These are phyloP conservation scores for Starmerella davenportii DNA, from an alignment of 805 yeast genomes.

Conservation along the genomic window DNA sequence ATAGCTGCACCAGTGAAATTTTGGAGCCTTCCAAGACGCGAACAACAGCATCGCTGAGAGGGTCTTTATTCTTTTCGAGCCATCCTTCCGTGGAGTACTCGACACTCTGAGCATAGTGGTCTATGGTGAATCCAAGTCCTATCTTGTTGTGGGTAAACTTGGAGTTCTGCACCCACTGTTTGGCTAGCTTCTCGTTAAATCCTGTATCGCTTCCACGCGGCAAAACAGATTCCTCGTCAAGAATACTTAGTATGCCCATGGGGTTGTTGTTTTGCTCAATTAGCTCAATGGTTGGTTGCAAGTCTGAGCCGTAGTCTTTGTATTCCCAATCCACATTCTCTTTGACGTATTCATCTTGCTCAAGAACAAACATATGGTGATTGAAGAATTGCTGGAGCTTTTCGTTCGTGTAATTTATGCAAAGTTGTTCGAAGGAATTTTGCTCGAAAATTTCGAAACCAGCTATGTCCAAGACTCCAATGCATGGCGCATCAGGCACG, in stretches of 20 bases:
- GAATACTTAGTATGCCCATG: slow-evolving; percentile 65
- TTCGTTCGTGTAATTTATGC: slow-evolving; percentile 92
- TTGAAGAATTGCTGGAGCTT: slow-evolving; percentile 93
- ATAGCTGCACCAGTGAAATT: slow-evolving; percentile 40
- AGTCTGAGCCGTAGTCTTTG: slow-evolving; percentile 84
- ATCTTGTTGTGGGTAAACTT: slow-evolving; percentile 60
- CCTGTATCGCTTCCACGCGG: slow-evolving; percentile 76
- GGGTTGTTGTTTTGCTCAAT: slow-evolving; percentile 44
- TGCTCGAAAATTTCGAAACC: slow-evolving; percentile 94
- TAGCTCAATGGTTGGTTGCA: slow-evolving; percentile 84
- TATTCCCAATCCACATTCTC: slow-evolving; percentile 90
- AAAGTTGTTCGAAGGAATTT: slow-evolving; percentile 89
- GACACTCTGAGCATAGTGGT: slow-evolving; percentile 94
- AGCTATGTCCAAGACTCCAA: slow-evolving; percentile 91
- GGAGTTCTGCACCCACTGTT: slow-evolving; percentile 39
- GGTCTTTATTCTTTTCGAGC: slow-evolving; percentile 89
- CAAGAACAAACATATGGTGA: slow-evolving; percentile 87
- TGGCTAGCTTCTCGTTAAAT: slow-evolving; percentile 60
- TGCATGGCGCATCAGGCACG: slow-evolving; percentile 26
- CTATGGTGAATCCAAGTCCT: slow-evolving; percentile 59
- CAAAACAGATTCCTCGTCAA: slow-evolving; percentile 89
- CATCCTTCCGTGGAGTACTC: slow-evolving; percentile 83
- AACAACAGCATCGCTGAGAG: slow-evolving; percentile 59
- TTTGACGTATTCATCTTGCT: slow-evolving; percentile 88
- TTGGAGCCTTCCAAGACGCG: slow-evolving; percentile 40